Percentiles rank a stretch among this genome's conserved stretches.
Evolutionary conservation across 2,329 filamentous ascomycete species (phyloP).

Genomic region (Myriosclerotinia duriaeana): DNA sequence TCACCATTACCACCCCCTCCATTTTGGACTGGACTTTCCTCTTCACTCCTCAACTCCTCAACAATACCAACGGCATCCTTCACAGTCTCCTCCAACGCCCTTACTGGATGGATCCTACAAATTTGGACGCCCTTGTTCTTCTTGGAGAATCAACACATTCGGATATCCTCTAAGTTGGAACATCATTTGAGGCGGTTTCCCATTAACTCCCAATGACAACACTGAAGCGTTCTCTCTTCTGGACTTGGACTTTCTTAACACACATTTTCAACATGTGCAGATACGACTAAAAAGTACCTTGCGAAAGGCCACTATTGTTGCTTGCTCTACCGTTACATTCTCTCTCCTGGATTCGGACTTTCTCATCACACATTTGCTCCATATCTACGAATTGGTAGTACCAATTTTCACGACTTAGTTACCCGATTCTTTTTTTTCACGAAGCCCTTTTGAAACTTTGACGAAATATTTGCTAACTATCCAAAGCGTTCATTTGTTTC

Average conservation of each 20-base stretch:
- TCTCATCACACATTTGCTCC: neutral
- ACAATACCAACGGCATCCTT: too few relatives aligned
- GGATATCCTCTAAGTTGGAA: neutral
- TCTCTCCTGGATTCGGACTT: neutral
- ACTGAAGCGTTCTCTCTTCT: too few relatives aligned
- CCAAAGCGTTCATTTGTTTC: slow-evolving; percentile 66
- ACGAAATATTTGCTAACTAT: neutral
- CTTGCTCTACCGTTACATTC: neutral
- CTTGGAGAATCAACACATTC: neutral
- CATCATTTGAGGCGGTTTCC: neutral
- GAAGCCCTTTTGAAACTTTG: neutral
- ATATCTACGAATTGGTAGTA: neutral
- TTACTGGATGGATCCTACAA: neutral
- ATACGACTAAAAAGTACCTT: too few relatives aligned
- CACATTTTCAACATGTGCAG: too few relatives aligned
- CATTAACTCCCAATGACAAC: neutral
- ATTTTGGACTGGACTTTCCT: neutral
- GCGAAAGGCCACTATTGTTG: too few relatives aligned
- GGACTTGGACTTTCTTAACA: too few relatives aligned
- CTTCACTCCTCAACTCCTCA: too few relatives aligned
- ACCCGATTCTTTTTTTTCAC: neutral
- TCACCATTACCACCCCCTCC: neutral
- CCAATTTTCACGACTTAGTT: neutral
- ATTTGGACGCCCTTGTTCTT: neutral
- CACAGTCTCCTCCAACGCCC: neutral